These are phyloP conservation scores for Fagopyrum homotropicum DNA, from an alignment of 148 eudicot species.

Conservation along the genomic window DNA sequence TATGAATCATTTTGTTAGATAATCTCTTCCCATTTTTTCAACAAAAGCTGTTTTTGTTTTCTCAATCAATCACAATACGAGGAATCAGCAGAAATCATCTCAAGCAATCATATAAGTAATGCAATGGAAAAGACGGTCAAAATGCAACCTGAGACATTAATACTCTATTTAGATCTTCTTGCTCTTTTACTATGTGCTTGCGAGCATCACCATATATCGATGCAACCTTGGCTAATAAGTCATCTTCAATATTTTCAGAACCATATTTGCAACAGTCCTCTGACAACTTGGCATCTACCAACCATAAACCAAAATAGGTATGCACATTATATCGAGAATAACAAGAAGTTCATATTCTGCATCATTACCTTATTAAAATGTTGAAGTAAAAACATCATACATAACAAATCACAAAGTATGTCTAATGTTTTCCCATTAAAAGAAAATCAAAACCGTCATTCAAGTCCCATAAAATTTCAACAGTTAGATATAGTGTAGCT, in stretches of 20 bases:
- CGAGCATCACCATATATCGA: conserved; percentile 93
- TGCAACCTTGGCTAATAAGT: conserved; percentile 82
- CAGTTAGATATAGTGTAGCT: background rate
- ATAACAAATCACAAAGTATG: background rate
- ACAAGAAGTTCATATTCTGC: background rate
- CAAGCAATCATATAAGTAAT: background rate
- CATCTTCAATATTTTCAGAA: conserved; percentile 72
- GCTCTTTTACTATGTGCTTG: conserved; percentile 87
- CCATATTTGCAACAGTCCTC: conserved; percentile 97
- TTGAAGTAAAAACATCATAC: background rate
- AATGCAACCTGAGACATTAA: conserved; percentile 58
- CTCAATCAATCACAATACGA: background rate
- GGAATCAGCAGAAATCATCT: background rate
- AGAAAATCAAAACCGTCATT: background rate
- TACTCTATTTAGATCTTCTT: conserved; percentile 67
- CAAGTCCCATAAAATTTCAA: background rate
- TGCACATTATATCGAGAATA: background rate
- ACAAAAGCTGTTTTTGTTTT: background rate
- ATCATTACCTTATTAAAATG: background rate
- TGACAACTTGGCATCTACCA: conserved; percentile 78
- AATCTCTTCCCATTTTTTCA: background rate
- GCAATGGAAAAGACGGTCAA: background rate
- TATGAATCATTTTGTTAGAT: background rate
- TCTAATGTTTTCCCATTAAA: background rate
- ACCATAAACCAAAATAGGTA: conserved; percentile 6